Evolutionary conservation across 129 eudicot species (phyloP).

Genomic region (Helichrysum umbraculigerum): DNA sequence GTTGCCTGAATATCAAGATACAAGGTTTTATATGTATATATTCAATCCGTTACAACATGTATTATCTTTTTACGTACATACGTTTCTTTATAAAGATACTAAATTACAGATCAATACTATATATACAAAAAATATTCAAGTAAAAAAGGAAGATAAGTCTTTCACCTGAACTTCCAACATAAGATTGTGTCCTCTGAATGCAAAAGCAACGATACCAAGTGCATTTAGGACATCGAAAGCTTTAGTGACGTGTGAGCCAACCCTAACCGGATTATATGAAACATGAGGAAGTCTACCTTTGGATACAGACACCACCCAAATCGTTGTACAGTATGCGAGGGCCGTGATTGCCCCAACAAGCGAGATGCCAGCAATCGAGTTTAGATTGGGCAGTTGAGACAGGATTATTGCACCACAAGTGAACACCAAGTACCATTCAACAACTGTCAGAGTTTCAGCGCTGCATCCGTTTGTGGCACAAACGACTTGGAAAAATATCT

Average conservation of each 20-base stretch:
- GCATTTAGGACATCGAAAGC: conserved; percentile 6
- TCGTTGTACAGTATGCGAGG: not conserved
- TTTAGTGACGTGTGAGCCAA: not conserved
- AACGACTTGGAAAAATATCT: not conserved
- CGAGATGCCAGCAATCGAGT: conserved; percentile 2
- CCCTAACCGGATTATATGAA: conserved; percentile 3
- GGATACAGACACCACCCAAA: not conserved
- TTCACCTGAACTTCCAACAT: conserved; percentile 3
- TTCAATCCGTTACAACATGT: no score
- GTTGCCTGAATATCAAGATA: conserved; percentile 36
- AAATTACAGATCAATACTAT: no score
- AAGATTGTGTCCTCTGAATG: conserved; percentile 16
- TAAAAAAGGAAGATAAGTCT: not conserved
- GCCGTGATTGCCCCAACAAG: conserved; percentile 9
- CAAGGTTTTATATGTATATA: not conserved
- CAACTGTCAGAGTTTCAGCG: not conserved
- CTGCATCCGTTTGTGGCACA: not conserved
- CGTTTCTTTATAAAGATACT: no score
- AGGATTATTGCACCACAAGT: conserved; percentile 3
- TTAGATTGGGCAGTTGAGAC: conserved; percentile 5
- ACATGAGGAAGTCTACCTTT: not conserved
- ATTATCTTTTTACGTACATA: no score
- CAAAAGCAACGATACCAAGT: conserved; percentile 10
- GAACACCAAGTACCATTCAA: conserved; percentile 14
- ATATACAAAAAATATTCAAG: not conserved